phyloP scores from a whole-genome alignment of 1,284 basidiomycete species.

The Malassezia vespertilionis region DNA sequence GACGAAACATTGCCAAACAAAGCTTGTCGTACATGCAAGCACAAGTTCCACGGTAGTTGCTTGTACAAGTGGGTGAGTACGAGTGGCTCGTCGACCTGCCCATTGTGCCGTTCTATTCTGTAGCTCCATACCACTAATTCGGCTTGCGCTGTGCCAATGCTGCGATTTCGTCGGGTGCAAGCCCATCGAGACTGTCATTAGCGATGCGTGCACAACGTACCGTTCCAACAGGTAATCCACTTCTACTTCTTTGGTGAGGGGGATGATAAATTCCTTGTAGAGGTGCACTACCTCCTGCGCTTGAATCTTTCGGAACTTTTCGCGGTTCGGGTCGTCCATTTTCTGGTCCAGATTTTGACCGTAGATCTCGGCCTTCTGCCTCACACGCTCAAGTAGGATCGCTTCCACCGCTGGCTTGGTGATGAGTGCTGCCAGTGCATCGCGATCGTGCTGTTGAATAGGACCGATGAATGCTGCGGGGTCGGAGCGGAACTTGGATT shows the following conservation, averaged over 20 bases:
- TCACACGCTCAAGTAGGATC: slow-evolving; percentile 70
- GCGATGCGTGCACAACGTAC: slow-evolving; percentile 15
- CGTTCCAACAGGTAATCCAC: slow-evolving; percentile 51
- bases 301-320: slow-evolving; percentile 61
- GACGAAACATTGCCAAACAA: slow-evolving; percentile 81
- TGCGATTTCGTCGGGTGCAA: not conserved
- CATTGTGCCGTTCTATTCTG: slow-evolving; percentile 63
- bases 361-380: slow-evolving; percentile 83
- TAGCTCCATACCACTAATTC: slow-evolving; percentile 27
- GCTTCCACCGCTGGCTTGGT: slow-evolving; percentile 92
- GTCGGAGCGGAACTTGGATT: slow-evolving; percentile 78
- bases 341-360: slow-evolving; percentile 67
- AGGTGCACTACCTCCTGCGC: slow-evolving; percentile 81
- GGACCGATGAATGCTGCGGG: slow-evolving; percentile 82
- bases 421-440: slow-evolving; percentile 64
- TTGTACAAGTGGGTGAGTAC: slow-evolving; percentile 72
- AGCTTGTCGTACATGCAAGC: slow-evolving; percentile 84
- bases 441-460: slow-evolving; percentile 68
- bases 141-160: not conserved
- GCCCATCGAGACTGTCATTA: not conserved
- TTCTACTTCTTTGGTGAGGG: slow-evolving; percentile 95
- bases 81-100: slow-evolving; percentile 73
- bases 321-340: slow-evolving; percentile 12
- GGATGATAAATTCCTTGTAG: slow-evolving; percentile 90
- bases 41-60: slow-evolving; percentile 65